These are phyloP conservation scores for Tuber microsphaerosporum DNA, from an alignment of 495 filamentous ascomycete genomes.

Conservation along the genomic window DNA sequence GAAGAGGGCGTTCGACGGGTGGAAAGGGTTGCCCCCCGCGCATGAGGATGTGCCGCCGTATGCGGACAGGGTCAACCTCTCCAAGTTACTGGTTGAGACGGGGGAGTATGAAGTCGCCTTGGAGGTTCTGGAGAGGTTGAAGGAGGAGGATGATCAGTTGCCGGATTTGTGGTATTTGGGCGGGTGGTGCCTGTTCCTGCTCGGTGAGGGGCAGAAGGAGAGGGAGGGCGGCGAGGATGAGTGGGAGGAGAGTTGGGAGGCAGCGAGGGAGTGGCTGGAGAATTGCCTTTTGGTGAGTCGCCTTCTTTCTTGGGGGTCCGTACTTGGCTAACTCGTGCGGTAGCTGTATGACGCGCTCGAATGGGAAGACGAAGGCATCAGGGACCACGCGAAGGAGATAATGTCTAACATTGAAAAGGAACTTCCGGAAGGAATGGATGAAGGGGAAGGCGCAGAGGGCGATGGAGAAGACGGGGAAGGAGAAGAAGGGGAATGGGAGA, in stretches of 20 bases:
- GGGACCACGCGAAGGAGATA: conserved; percentile 59
- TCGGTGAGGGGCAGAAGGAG: conserved; percentile 53
- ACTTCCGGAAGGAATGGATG: conserved; percentile 50
- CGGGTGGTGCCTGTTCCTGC: conserved; percentile 77
- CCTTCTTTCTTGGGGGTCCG: not conserved
- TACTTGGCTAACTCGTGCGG: conserved; percentile 53
- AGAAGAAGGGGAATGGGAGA: conserved; percentile 48
- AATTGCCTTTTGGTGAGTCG: conserved; percentile 28
- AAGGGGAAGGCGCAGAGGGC: conserved; percentile 46
- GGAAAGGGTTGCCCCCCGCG: conserved; percentile 67
- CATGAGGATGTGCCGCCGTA: conserved; percentile 61
- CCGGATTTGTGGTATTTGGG: conserved; percentile 96
- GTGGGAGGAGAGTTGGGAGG: conserved; percentile 43
- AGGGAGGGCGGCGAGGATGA: conserved; percentile 37
- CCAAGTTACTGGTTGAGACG: conserved; percentile 82
- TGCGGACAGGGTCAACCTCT: conserved; percentile 70
- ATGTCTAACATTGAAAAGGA: conserved; percentile 51
- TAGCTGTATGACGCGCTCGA: conserved; percentile 57
- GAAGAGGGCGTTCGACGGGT: conserved; percentile 63
- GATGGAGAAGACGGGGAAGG: conserved; percentile 47
- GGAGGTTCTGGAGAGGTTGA: conserved; percentile 72
- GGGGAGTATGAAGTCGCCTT: conserved; percentile 76
- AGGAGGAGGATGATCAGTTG: conserved; percentile 81
- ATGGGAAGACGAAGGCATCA: conserved; percentile 65
- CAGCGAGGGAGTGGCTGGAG: conserved; percentile 45